Conservation (phyloP, 495 filamentous ascomycete species). For the Xylaria curta region DNA sequence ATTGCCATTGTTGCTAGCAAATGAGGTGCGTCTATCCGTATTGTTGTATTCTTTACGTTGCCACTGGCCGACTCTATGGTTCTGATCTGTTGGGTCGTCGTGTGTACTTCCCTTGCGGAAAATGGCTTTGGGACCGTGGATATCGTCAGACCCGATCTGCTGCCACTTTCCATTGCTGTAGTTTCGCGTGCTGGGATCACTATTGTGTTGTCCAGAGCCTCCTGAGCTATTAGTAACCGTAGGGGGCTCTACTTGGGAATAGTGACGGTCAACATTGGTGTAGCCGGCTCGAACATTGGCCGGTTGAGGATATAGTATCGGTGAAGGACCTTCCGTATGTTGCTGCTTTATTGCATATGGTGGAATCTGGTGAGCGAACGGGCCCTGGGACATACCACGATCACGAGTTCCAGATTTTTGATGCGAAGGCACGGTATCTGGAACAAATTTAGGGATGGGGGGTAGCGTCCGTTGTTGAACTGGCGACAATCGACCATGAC, state of each 20-base stretch:
- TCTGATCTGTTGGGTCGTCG: not conserved
- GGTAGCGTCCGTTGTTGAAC: not conserved
- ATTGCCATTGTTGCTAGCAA: not conserved
- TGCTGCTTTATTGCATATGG: not conserved
- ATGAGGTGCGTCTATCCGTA: not conserved
- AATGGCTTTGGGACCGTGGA: constrained; percentile 32
- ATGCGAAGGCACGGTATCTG: not conserved
- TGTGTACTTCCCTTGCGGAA: constrained; percentile 16
- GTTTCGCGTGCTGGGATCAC: not conserved
- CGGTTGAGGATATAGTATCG: not conserved
- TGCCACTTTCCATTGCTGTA: constrained; percentile 26
- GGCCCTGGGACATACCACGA: not conserved
- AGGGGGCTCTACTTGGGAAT: not conserved
- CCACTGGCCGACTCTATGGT: not conserved
- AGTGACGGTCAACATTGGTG: not conserved
- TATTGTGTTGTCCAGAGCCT: not conserved
- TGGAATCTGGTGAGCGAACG: constrained; percentile 18
- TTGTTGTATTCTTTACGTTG: not conserved
- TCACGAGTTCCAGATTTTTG: not conserved
- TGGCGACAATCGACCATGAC: not conserved
- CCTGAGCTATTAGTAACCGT: not conserved
- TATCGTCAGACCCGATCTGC: constrained; percentile 16
- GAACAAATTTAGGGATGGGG: not conserved
- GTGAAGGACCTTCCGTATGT: not conserved
- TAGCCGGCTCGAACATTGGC: not conserved